These are phyloP conservation scores for Podaxis pistillaris DNA, from an alignment of 768 basidiomycete genomes.

Conservation along the genomic window DNA sequence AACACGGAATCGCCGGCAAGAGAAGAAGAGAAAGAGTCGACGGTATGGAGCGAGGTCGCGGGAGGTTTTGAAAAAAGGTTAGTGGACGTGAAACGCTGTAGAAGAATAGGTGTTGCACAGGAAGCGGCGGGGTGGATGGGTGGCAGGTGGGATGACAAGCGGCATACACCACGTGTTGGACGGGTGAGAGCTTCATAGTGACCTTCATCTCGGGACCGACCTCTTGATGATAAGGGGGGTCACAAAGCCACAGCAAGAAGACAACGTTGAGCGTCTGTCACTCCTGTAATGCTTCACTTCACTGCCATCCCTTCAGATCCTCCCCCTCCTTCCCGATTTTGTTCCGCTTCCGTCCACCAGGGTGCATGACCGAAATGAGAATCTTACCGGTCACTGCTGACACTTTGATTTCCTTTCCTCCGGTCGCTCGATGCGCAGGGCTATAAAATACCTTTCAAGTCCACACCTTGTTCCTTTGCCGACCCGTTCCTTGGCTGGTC, in stretches of 20 bases:
- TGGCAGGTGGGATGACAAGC: background rate
- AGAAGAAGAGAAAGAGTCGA: background rate
- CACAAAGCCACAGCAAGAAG: slow-evolving; percentile 6
- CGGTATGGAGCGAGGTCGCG: slow-evolving; percentile 3
- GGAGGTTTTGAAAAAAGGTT: slow-evolving; percentile 3
- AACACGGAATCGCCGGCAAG: background rate
- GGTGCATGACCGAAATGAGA: slow-evolving; percentile 30
- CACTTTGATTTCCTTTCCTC: slow-evolving; percentile 30
- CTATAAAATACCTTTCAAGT: slow-evolving; percentile 25
- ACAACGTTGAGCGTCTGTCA: slow-evolving; percentile 9
- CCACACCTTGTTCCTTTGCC: slow-evolving; percentile 19
- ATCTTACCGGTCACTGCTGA: slow-evolving; percentile 28
- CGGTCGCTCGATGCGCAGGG: slow-evolving; percentile 24
- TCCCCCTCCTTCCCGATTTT: slow-evolving; percentile 20
- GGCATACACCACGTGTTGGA: slow-evolving; percentile 26
- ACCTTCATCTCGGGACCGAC: slow-evolving; percentile 34
- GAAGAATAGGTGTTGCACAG: background rate
- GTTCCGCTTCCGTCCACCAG: slow-evolving; percentile 24
- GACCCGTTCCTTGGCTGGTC: slow-evolving; percentile 29
- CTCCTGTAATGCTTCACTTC: background rate
- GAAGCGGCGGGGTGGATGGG: background rate
- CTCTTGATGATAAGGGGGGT: slow-evolving; percentile 5
- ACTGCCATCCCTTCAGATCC: slow-evolving; percentile 22
- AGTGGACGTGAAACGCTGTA: slow-evolving; percentile 12
- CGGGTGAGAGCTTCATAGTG: slow-evolving; percentile 24